Percentiles rank a stretch among this genome's conserved stretches.
Evolutionary conservation across 2,329 filamentous ascomycete genomes (phyloP).

Genomic region (Verticillium tricorpus): DNA sequence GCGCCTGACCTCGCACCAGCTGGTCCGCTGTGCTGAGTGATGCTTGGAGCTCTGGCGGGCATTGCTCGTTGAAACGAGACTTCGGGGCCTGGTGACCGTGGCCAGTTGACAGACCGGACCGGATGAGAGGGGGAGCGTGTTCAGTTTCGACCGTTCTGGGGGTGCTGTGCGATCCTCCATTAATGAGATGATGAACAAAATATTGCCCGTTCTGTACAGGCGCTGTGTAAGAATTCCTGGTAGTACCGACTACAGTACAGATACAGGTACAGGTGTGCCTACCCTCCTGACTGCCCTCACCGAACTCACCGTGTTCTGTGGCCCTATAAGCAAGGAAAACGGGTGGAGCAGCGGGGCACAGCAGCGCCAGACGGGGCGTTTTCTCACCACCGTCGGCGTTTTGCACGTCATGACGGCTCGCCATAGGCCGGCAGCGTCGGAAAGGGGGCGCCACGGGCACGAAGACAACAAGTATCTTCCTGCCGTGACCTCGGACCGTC

Average conservation of each 20-base stretch:
- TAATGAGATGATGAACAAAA: not conserved
- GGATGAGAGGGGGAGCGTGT: not conserved
- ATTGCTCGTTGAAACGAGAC: not conserved
- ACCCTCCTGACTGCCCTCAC: not conserved
- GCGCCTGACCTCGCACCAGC: not conserved
- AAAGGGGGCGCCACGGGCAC: not conserved
- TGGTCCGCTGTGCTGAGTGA: not conserved
- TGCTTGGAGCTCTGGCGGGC: not conserved
- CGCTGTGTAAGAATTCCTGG: not conserved
- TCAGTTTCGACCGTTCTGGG: not conserved
- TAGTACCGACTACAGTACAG: not conserved
- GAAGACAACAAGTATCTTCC: not conserved
- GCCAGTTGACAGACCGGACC: not conserved
- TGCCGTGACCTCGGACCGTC: not conserved
- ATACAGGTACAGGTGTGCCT: not conserved
- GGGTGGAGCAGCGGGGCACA: not conserved
- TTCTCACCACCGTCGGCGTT: not conserved
- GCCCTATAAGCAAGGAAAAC: not conserved
- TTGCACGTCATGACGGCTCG: not conserved
- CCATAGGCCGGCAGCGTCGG: not conserved
- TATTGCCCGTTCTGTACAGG: not conserved
- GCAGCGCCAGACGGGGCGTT: not conserved
- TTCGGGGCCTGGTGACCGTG: not conserved
- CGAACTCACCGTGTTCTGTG: not conserved
- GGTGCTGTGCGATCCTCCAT: not conserved